A percentile compares a stretch with the other conserved stretches of the same genome.
Evolutionary conservation across 78 protist species (phyloP).

Genomic region (Cavenderia fasciculata): DNA sequence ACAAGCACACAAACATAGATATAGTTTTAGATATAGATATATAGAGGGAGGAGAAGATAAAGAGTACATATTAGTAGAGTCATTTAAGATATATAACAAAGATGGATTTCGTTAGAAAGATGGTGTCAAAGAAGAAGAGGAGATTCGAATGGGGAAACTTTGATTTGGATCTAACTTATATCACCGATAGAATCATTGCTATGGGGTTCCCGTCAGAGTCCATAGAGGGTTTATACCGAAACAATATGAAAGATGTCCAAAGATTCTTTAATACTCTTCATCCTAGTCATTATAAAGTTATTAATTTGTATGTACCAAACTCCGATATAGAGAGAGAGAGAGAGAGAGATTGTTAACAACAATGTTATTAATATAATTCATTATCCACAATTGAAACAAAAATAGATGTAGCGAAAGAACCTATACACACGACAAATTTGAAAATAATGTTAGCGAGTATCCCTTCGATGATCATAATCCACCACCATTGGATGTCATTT

Average conservation of each 20-base stretch:
- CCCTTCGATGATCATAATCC: conserved; percentile 89
- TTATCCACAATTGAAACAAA: background rate
- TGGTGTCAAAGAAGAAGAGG: conserved; percentile 81
- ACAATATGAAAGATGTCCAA: conserved; percentile 68
- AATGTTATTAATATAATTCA: background rate
- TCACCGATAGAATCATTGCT: conserved; percentile 59
- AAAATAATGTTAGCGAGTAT: conserved; percentile 66
- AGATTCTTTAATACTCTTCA: conserved; percentile 72
- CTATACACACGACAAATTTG: conserved; percentile 80
- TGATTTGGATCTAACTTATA: conserved; percentile 72
- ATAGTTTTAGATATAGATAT: no score
- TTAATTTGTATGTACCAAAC: conserved; percentile 84
- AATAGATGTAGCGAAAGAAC: conserved; percentile 85
- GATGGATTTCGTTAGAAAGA: conserved; percentile 66
- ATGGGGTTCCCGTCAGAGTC: conserved; percentile 82
- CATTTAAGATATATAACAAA: no score
- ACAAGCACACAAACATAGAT: no score
- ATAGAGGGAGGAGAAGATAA: no score
- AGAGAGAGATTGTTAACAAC: background rate
- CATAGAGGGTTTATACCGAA: conserved; percentile 59
- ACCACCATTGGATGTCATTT: conserved; percentile 75
- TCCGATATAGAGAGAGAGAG: background rate
- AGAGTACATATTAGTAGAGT: no score
- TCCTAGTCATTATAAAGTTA: conserved; percentile 73
- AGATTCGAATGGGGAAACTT: conserved; percentile 73